Conservation (phyloP, 2,329 filamentous ascomycete genomes). For the Xylaria sp. region DNA sequence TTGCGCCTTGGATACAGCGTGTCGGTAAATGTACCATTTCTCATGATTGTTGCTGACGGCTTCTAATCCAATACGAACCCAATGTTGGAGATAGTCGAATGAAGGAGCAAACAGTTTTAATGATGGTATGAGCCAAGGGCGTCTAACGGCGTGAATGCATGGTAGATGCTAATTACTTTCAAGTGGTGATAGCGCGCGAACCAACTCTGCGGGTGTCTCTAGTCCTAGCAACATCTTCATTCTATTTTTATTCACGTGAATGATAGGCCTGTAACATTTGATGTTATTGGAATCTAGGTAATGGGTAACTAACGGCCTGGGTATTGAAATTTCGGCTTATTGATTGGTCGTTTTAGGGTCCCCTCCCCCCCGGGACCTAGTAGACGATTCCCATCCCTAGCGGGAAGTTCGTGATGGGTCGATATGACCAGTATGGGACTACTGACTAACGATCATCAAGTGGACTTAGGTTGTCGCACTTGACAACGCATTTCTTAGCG, state of each 20-base stretch:
- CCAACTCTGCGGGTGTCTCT: not conserved
- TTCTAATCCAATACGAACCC: no score
- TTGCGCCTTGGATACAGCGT: not conserved
- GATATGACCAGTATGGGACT: no score
- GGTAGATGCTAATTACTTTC: not conserved
- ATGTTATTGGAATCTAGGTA: no score
- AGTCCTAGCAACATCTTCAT: not conserved
- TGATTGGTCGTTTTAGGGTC: not conserved
- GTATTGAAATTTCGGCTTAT: not conserved
- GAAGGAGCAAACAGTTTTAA: not conserved
- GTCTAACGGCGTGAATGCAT: not conserved
- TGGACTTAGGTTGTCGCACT: not conserved
- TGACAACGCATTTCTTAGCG: slow-evolving; percentile 11
- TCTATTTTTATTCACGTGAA: no score
- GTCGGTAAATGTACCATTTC: not conserved
- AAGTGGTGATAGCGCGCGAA: not conserved
- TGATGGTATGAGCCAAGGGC: not conserved
- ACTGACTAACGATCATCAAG: no score
- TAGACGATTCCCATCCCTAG: no score
- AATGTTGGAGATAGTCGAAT: not conserved
- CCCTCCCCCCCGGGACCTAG: no score
- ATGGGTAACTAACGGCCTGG: not conserved
- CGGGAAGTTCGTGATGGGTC: no score
- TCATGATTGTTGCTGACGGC: not conserved
- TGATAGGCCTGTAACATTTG: no score